Evolutionary conservation across 2,329 filamentous ascomycete genomes (phyloP).

Genomic region (Talaromyces rugulosus): DNA sequence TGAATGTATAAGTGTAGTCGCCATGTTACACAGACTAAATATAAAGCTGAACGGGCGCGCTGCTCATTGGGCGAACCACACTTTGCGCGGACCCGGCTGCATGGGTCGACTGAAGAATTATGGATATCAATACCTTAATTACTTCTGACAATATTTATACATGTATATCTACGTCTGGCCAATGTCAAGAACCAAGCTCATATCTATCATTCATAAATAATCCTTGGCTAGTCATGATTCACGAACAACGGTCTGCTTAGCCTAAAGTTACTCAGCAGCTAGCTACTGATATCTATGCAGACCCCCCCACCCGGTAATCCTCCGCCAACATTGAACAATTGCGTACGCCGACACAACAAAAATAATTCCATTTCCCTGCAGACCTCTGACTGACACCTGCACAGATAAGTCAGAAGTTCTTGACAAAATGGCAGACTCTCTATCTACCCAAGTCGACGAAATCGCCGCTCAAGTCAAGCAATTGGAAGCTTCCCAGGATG

Average conservation of each 20-base stretch:
- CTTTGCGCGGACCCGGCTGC: not conserved
- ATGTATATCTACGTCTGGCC: no score
- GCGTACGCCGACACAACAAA: not conserved
- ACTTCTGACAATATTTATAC: no score
- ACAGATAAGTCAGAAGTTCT: not conserved
- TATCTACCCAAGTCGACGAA: conserved; percentile 12
- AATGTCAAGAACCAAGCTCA: no score
- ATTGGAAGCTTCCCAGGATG: conserved; percentile 8
- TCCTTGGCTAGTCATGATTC: not conserved
- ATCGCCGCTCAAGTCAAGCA: conserved; percentile 12
- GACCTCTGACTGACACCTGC: not conserved
- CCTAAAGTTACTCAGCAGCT: not conserved
- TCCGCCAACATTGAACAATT: not conserved
- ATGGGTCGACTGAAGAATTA: not conserved
- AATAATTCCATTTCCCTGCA: not conserved
- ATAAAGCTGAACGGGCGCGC: not conserved
- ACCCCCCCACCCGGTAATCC: not conserved
- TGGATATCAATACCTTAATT: no score
- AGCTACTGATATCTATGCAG: not conserved
- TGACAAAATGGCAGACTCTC: not conserved
- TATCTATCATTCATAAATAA: not conserved
- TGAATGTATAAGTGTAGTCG: no score
- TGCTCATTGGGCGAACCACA: not conserved
- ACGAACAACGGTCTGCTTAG: not conserved
- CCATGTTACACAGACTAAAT: not conserved